Evolutionary conservation across 371 early-diverging fungal genomes (phyloP).

Genomic region (Mortierella sp.): DNA sequence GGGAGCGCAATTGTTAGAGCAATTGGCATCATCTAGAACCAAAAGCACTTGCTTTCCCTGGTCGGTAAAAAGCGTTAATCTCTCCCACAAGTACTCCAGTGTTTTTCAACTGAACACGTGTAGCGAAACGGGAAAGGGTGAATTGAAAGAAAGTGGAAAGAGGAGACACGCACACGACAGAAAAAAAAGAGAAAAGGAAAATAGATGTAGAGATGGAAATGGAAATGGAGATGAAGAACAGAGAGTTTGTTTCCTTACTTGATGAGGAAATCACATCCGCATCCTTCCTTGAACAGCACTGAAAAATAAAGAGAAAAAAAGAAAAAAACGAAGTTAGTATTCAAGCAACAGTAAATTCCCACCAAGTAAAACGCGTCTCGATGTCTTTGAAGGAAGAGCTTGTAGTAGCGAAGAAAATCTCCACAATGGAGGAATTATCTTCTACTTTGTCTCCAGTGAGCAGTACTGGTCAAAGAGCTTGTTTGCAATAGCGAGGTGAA

Average conservation of each 20-base stretch:
- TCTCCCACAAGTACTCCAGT: not conserved
- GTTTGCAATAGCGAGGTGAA: not conserved
- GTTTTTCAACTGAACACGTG: not conserved
- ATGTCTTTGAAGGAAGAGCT: not conserved
- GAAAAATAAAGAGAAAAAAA: not conserved
- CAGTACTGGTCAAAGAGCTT: too few relatives aligned
- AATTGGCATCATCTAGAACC: not conserved
- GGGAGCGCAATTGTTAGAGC: not conserved
- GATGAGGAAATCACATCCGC: constrained; percentile 39
- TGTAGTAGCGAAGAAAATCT: not conserved
- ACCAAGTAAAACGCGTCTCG: not conserved
- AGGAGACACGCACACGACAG: too few relatives aligned
- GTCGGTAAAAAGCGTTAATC: not conserved
- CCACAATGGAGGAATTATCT: not conserved
- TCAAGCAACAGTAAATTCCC: not conserved
- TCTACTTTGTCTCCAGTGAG: constrained; percentile 6
- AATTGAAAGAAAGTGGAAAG: too few relatives aligned
- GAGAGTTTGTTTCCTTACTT: constrained; percentile 16
- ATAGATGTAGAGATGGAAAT: too few relatives aligned
- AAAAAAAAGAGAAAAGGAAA: not conserved
- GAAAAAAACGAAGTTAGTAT: constrained; percentile 2
- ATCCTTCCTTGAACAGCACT: constrained; percentile 36
- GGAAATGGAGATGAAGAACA: not conserved
- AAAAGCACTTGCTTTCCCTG: not conserved
- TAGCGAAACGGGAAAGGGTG: too few relatives aligned